Evolutionary conservation across 306 rosid species (phyloP).

Genomic region (Coriaria nepalensis): DNA sequence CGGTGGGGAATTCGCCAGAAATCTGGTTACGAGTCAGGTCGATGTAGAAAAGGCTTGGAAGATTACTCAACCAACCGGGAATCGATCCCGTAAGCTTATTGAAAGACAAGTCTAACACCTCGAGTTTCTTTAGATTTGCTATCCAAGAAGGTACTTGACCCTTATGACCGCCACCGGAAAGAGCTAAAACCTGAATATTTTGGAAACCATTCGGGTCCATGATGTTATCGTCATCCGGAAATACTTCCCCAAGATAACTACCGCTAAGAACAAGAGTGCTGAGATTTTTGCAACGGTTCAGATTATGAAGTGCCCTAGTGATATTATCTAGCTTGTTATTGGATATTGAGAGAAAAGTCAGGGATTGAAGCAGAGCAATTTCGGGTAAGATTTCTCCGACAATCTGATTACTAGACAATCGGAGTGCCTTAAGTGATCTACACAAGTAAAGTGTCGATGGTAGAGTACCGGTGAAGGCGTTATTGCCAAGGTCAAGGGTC

Average conservation of each 20-base stretch:
- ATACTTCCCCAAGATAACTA: slow-evolving; percentile 34
- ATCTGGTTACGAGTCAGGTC: slow-evolving; percentile 58
- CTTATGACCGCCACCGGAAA: slow-evolving; percentile 52
- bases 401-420: slow-evolving; percentile 54
- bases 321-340: slow-evolving; percentile 43
- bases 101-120: slow-evolving; percentile 64
- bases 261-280: slow-evolving; percentile 49
- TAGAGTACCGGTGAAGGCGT: slow-evolving; percentile 48
- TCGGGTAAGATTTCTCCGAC: slow-evolving; percentile 52
- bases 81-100: slow-evolving; percentile 48
- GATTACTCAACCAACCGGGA: slow-evolving; percentile 59
- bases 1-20: slow-evolving; percentile 47
- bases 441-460: slow-evolving; percentile 70
- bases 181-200: slow-evolving; percentile 46
- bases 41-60: slow-evolving; percentile 62
- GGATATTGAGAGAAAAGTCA: slow-evolving; percentile 67
- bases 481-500: slow-evolving; percentile 74
- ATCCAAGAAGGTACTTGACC: slow-evolving; percentile 80
- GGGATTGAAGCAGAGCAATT: slow-evolving; percentile 39
- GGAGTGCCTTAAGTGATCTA: slow-evolving; percentile 55
- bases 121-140: slow-evolving; percentile 38
- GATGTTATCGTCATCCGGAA: slow-evolving; percentile 41
- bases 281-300: slow-evolving; percentile 47
- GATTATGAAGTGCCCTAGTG: slow-evolving; percentile 52
- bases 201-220: slow-evolving; percentile 46